Percentiles rank a stretch among this genome's conserved stretches.
These are phyloP conservation scores for Clavaria fumosa DNA, from an alignment of 768 basidiomycete genomes.

Conservation along the genomic window DNA sequence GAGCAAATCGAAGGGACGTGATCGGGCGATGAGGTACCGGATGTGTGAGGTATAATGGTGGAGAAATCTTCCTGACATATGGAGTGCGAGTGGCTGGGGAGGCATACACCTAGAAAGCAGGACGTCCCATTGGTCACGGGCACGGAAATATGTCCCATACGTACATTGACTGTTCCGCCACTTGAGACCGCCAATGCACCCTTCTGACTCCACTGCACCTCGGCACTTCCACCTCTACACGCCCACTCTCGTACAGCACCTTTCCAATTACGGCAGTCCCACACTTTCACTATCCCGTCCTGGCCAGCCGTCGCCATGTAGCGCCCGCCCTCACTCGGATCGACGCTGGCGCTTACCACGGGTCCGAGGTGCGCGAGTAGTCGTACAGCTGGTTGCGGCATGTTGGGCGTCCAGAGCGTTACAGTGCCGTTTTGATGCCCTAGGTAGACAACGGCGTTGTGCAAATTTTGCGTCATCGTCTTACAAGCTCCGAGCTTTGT, in stretches of 20 bases:
- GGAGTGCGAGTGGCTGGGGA: slow-evolving; percentile 47
- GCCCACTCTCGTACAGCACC: slow-evolving; percentile 68
- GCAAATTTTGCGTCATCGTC: slow-evolving; percentile 79
- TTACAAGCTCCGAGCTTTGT: slow-evolving; percentile 78
- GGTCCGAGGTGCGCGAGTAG: slow-evolving; percentile 86
- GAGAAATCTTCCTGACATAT: slow-evolving; percentile 32
- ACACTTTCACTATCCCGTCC: slow-evolving; percentile 84
- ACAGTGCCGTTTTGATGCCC: slow-evolving; percentile 93
- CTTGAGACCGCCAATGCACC: slow-evolving; percentile 71
- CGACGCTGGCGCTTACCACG: slow-evolving; percentile 64
- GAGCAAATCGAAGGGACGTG: slow-evolving; percentile 65
- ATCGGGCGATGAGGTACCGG: slow-evolving; percentile 70
- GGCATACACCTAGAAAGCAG: slow-evolving; percentile 47
- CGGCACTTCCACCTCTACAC: slow-evolving; percentile 49
- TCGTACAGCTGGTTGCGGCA: slow-evolving; percentile 82
- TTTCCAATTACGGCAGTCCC: slow-evolving; percentile 97
- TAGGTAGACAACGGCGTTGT: slow-evolving; percentile 88
- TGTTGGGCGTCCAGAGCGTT: slow-evolving; percentile 94
- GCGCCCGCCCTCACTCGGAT: slow-evolving; percentile 70
- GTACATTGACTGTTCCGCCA: slow-evolving; percentile 72
- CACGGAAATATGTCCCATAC: slow-evolving; percentile 12
- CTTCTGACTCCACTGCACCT: slow-evolving; percentile 73
- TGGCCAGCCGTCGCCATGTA: slow-evolving; percentile 85
- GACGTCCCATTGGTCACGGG: background rate
- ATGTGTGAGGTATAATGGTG: slow-evolving; percentile 83